Conservation (phyloP, 1,284 basidiomycete genomes). For the Papiliotrema fonsecae region DNA sequence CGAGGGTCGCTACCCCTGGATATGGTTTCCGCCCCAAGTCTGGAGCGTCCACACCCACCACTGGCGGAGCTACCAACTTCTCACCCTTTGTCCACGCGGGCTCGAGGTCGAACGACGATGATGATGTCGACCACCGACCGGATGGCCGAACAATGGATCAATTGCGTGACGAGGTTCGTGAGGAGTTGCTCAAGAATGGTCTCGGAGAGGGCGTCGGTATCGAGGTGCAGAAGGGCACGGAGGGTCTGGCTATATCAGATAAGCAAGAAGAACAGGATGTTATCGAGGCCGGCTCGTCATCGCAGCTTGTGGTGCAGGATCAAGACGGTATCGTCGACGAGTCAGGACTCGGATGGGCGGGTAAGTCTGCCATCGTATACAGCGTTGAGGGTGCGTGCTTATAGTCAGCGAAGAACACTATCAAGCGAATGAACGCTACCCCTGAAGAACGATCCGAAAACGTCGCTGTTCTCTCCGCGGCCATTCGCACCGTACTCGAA, state of each 20-base stretch:
- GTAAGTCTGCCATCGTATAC: constrained; percentile 49
- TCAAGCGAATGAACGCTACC: constrained; percentile 74
- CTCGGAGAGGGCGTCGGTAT: constrained; percentile 10
- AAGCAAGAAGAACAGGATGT: too few relatives aligned
- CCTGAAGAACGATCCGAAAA: constrained; percentile 65
- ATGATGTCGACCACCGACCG: constrained; percentile 30
- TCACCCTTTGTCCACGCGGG: constrained; percentile 7
- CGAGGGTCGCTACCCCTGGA: constrained; percentile 43
- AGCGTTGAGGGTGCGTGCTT: background rate
- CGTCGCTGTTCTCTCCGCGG: constrained; percentile 71
- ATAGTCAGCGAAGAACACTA: constrained; percentile 74
- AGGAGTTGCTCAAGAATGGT: constrained; percentile 21
- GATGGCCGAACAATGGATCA: constrained; percentile 25
- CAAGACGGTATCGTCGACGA: constrained; percentile 63
- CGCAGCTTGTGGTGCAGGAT: background rate
- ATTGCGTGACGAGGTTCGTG: constrained; percentile 22
- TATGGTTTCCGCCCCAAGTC: constrained; percentile 73
- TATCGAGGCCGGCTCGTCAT: too few relatives aligned
- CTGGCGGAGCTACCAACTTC: background rate
- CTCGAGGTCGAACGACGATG: constrained; percentile 18
- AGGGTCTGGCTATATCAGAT: constrained; percentile 1
- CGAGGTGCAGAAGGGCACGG: constrained; percentile 5
- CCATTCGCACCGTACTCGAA: constrained; percentile 88
- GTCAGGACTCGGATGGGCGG: constrained; percentile 91
- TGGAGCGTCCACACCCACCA: constrained; percentile 59